Evolutionary conservation across 1,284 basidiomycete species (phyloP).

Genomic region (Sutorius eximius): DNA sequence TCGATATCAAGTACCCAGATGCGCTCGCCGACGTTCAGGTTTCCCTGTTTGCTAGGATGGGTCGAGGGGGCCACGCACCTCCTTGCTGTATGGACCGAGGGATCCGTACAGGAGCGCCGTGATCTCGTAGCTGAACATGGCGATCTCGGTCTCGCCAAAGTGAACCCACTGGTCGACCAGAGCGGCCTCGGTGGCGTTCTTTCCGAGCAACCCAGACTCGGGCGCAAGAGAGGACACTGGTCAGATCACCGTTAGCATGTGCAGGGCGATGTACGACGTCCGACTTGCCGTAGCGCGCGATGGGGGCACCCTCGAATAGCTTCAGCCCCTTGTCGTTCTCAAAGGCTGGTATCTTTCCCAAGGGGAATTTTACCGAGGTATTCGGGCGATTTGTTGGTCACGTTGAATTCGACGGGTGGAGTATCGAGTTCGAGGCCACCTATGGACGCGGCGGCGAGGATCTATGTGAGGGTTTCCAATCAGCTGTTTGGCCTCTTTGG

Average conservation of each 20-base stretch:
- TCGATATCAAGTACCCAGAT: conserved; percentile 51
- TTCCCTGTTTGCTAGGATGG: neutral
- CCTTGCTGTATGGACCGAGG: conserved; percentile 30
- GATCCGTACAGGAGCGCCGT: conserved; percentile 18
- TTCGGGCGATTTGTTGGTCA: conserved; percentile 43
- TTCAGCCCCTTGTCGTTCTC: conserved; percentile 50
- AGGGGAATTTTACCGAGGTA: conserved; percentile 49
- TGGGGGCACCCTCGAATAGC: conserved; percentile 56
- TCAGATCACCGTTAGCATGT: neutral
- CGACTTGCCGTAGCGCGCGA: conserved; percentile 59
- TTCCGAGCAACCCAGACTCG: conserved; percentile 53
- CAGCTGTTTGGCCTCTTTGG: neutral
- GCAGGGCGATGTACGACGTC: neutral
- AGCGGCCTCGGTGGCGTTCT: conserved; percentile 46
- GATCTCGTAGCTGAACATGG: conserved; percentile 21
- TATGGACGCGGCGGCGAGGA: conserved; percentile 23
- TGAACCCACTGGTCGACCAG: conserved; percentile 56
- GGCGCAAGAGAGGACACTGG: conserved; percentile 51
- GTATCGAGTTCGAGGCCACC: conserved; percentile 31
- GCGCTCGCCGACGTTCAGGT: conserved; percentile 34
- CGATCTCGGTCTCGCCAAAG: conserved; percentile 52
- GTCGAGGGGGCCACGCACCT: conserved; percentile 15
- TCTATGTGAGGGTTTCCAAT: conserved; percentile 15
- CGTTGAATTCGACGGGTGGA: conserved; percentile 23
- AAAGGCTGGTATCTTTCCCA: conserved; percentile 55